Evolutionary conservation across 352 stramenopile genomes (phyloP), one percentile per base, ranked within the genome.

Genomic region (Elongisporangium anandrum): DNA sequence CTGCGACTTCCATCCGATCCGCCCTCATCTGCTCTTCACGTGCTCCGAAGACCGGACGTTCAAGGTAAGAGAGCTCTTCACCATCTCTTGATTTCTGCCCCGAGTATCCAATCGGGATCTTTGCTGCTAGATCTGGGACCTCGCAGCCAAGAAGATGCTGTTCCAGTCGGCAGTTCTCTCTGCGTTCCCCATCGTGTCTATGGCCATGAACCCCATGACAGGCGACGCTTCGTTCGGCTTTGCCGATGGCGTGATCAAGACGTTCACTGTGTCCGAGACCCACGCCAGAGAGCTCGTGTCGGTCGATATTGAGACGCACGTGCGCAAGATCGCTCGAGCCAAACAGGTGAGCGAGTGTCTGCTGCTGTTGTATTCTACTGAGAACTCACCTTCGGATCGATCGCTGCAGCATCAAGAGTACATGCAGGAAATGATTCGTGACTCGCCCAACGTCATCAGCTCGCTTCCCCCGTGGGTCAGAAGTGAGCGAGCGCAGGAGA

Each of bases 31-130:
- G 45, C 59, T 94, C 49, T 53, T 94, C 53, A 92, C 85, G 2
- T 73, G 70, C 41, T 94, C 83, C 0, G 85, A 94, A 66, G 85
- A 93, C 64, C 81, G 83, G 17, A 94, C 85, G 16, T 94, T 93
- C 60, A 94, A 93, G 69, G 85, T 91, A 53, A 1, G 47, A 20
- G 17, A 24, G 41, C 38, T 54, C 38, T 54, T 4, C 22, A 52
- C 24, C n/a, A 23, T 17, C 7, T 16, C 9, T 12, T 4, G n/a
- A 16, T 17, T 50, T 22, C 48, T 21, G 22, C 24, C 7, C 7
- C 12, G 0, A 7, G 52, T n/a, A 16, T n/a, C 1, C 23, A 60
- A 15, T 12, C 8, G 2, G 29, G 9, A 17, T 24, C 38, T 19
- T 17, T 2, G 41, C 4, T 49, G 50, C 26, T 67, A 94, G 82